Evolutionary conservation across 2,329 filamentous ascomycete genomes (phyloP).

Genomic region (Aspergillus alliaceus): DNA sequence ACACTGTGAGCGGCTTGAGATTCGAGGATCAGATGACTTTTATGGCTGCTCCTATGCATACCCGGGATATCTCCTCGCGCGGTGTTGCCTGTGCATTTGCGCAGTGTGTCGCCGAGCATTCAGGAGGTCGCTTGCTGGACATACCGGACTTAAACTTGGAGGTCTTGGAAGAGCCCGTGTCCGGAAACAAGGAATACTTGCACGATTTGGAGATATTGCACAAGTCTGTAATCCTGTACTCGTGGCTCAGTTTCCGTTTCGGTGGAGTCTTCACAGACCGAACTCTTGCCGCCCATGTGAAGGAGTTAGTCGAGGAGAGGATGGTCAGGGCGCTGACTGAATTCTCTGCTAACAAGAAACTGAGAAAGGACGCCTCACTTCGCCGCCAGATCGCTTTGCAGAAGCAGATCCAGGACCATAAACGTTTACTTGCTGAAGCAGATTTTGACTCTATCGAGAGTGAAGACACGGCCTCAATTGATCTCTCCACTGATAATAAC

Average conservation of each 20-base stretch:
- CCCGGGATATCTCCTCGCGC: constrained; percentile 47
- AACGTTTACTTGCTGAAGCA: constrained; percentile 24
- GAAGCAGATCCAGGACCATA: constrained; percentile 33
- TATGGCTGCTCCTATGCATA: constrained; percentile 65
- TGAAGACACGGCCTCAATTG: constrained; percentile 10
- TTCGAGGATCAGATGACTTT: constrained; percentile 75
- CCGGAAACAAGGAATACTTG: constrained; percentile 58
- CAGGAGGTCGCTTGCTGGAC: constrained; percentile 67
- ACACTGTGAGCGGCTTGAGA: constrained; percentile 65
- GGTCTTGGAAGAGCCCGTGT: constrained; percentile 61
- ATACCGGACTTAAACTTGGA: constrained; percentile 71
- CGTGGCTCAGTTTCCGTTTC: constrained; percentile 92
- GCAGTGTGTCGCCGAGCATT: constrained; percentile 66
- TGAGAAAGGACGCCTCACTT: constrained; percentile 40
- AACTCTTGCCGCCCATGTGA: constrained; percentile 74
- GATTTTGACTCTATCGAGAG: constrained; percentile 15
- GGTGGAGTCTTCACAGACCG: constrained; percentile 75
- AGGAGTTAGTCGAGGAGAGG: constrained; percentile 71
- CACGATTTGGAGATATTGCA: constrained; percentile 73
- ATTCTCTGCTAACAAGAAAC: constrained; percentile 51
- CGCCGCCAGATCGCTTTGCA: constrained; percentile 38
- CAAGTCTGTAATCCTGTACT: constrained; percentile 77
- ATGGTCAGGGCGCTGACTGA: constrained; percentile 65
- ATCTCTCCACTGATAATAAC: constrained; percentile 19
- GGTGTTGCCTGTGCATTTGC: constrained; percentile 65